Percentiles rank a stretch among this genome's conserved stretches.
phyloP scores from a whole-genome alignment of 1,139 yeast genomes.

The Hemisphaericaspora subhashii region DNA sequence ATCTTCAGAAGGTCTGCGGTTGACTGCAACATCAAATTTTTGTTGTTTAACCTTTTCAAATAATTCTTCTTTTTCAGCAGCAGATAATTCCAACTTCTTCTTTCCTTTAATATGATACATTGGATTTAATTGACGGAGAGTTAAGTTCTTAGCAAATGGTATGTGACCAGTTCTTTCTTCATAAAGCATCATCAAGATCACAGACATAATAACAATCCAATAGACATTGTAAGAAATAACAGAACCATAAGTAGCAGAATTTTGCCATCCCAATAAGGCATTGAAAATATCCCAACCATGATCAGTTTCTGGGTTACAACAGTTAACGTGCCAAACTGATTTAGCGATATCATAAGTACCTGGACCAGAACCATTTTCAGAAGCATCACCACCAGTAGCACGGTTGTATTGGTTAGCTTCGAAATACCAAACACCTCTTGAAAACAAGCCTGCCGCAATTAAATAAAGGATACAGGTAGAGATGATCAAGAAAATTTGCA shows the following conservation, averaged over 20 bases:
- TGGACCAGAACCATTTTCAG: conserved; percentile 88
- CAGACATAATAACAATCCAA: conserved; percentile 66
- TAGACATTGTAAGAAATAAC: conserved; percentile 80
- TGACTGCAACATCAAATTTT: conserved; percentile 9
- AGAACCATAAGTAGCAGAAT: conserved; percentile 78
- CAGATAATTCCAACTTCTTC: conserved; percentile 59
- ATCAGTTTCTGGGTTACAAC: conserved; percentile 87
- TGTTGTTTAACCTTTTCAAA: conserved; percentile 32
- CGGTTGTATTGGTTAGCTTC: conserved; percentile 64
- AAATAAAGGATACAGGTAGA: conserved; percentile 83
- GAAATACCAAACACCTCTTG: conserved; percentile 87
- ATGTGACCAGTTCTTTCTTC: conserved; percentile 61
- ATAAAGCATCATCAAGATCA: conserved; percentile 59
- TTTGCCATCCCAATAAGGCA: conserved; percentile 36
- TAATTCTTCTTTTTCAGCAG: conserved; percentile 53
- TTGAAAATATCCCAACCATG: conserved; percentile 94
- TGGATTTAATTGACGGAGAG: conserved; percentile 63
- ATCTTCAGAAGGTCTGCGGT: conserved; percentile 1
- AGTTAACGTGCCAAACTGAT: conserved; percentile 90
- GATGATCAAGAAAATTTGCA: conserved; percentile 75
- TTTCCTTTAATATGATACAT: conserved; percentile 68
- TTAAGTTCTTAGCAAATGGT: conserved; percentile 47
- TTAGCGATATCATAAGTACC: conserved; percentile 80
- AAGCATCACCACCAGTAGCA: conserved; percentile 82
- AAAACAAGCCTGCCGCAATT: conserved; percentile 84